Percentiles rank a stretch among this genome's conserved stretches.
These are phyloP conservation scores for Coprinellus micaceus DNA, from an alignment of 768 basidiomycete genomes.

Conservation along the genomic window DNA sequence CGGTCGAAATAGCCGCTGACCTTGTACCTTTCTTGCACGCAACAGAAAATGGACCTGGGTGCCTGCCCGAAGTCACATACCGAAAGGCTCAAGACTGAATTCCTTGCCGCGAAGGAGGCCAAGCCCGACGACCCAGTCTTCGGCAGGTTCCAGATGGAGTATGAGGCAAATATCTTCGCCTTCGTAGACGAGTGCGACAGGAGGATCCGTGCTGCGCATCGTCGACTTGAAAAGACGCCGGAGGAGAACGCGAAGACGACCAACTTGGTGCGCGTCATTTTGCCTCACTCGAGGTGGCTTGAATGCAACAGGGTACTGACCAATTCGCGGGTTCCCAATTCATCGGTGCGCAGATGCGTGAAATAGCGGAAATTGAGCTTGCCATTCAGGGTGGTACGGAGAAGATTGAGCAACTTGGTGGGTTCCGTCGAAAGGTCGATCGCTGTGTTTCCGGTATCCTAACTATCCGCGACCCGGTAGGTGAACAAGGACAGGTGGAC, in stretches of 20 bases:
- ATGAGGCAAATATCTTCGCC: slow-evolving; percentile 89
- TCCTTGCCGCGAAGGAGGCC: slow-evolving; percentile 71
- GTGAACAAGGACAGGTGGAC: slow-evolving; percentile 98
- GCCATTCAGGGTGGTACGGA: slow-evolving; percentile 98
- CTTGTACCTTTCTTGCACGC: slow-evolving; percentile 11
- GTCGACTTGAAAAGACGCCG: slow-evolving; percentile 96
- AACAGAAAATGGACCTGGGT: slow-evolving; percentile 98
- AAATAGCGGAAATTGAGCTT: slow-evolving; percentile 98
- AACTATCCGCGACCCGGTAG: slow-evolving; percentile 34
- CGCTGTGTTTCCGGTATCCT: slow-evolving; percentile 1
- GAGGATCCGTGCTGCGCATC: slow-evolving; percentile 88
- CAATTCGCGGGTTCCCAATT: slow-evolving; percentile 1
- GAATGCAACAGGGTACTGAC: slow-evolving; percentile 7
- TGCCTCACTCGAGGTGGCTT: not conserved
- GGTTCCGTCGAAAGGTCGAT: slow-evolving; percentile 19
- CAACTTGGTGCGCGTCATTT: slow-evolving; percentile 61
- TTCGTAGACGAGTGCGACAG: slow-evolving; percentile 99
- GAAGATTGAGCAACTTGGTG: slow-evolving; percentile 92
- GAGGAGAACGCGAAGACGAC: slow-evolving; percentile 99
- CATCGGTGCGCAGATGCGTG: slow-evolving; percentile 70
- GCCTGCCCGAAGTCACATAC: slow-evolving; percentile 97
- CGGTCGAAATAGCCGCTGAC: too few relatives aligned
- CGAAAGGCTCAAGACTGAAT: slow-evolving; percentile 89
- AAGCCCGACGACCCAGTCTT: slow-evolving; percentile 80
- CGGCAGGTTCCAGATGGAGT: slow-evolving; percentile 87